Evolutionary conservation across 1,139 yeast genomes (phyloP).

Genomic region (Scheffersomyces parashehatae): DNA sequence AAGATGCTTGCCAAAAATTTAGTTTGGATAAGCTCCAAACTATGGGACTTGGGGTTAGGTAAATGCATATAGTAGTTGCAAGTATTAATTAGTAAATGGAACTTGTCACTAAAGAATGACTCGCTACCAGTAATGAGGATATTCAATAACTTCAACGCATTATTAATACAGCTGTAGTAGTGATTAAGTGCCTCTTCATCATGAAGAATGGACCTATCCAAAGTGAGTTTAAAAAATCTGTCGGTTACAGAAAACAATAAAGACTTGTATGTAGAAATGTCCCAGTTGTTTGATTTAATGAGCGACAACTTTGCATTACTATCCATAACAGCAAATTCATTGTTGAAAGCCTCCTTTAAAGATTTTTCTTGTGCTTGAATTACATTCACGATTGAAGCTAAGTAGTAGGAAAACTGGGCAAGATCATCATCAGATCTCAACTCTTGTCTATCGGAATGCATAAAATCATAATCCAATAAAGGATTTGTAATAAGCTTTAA

Average conservation of each 20-base stretch:
- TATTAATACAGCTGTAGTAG: slow-evolving; percentile 29
- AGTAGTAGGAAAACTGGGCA: slow-evolving; percentile 57
- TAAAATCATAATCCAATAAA: slow-evolving; percentile 41
- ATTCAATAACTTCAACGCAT: slow-evolving; percentile 43
- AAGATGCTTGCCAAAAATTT: slow-evolving; percentile 32
- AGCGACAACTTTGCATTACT: slow-evolving; percentile 38
- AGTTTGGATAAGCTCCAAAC: slow-evolving; percentile 31
- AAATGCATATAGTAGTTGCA: slow-evolving; percentile 25
- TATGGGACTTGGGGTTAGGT: slow-evolving; percentile 12
- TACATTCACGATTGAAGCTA: slow-evolving; percentile 52
- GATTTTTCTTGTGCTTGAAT: slow-evolving; percentile 43
- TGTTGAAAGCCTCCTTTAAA: slow-evolving; percentile 47
- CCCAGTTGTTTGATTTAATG: slow-evolving; percentile 46
- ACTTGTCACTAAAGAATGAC: slow-evolving; percentile 43
- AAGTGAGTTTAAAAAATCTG: slow-evolving; percentile 37
- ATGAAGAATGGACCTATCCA: slow-evolving; percentile 26
- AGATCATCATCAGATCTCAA: slow-evolving; percentile 50
- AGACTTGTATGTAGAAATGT: slow-evolving; percentile 63
- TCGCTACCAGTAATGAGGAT: slow-evolving; percentile 59
- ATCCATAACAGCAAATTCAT: slow-evolving; percentile 59
- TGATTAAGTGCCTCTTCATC: slow-evolving; percentile 19
- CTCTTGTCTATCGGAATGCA: slow-evolving; percentile 16
- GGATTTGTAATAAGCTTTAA: slow-evolving; percentile 58
- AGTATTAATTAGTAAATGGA: slow-evolving; percentile 27
- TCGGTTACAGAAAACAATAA: slow-evolving; percentile 49